Percentiles rank a stretch among this genome's conserved stretches.
Evolutionary conservation across 2,329 filamentous ascomycete genomes (phyloP).

Genomic region (Pezicula radicicola): DNA sequence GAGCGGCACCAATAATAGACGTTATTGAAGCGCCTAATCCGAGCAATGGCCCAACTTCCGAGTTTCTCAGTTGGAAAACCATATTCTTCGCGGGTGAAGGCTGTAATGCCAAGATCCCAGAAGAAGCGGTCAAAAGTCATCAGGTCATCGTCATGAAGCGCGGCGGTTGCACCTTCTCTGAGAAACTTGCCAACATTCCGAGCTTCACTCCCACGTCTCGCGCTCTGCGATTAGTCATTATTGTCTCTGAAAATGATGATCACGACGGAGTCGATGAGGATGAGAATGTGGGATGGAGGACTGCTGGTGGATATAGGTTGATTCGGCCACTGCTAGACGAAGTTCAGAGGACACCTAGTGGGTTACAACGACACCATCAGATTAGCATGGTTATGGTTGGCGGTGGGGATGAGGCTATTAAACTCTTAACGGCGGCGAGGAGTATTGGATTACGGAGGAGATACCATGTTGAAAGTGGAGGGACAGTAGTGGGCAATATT

Average conservation of each 20-base stretch:
- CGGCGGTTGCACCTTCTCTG: conserved; percentile 79
- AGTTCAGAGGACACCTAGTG: conserved; percentile 49
- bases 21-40: conserved; percentile 38
- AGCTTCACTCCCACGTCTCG: conserved; percentile 59
- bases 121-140: conserved; percentile 49
- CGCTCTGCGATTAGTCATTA: conserved; percentile 75
- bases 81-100: conserved; percentile 70
- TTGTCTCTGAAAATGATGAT: conserved; percentile 58
- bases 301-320: conserved; percentile 30
- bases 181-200: conserved; percentile 84
- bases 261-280: conserved; percentile 26
- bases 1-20: conserved; percentile 68
- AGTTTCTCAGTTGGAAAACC: conserved; percentile 61
- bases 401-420: conserved; percentile 65
- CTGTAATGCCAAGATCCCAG: conserved; percentile 53
- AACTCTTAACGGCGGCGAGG: conserved; percentile 57
- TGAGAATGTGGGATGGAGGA: conserved; percentile 22
- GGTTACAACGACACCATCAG: conserved; percentile 46
- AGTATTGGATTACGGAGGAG: conserved; percentile 73
- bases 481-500: conserved; percentile 74
- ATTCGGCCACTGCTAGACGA: conserved; percentile 72
- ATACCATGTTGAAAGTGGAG: conserved; percentile 80
- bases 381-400: conserved; percentile 83
- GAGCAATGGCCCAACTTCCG: conserved; percentile 23
- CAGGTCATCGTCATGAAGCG: conserved; percentile 80